Percentiles rank a stretch among this genome's conserved stretches.
phyloP scores from a whole-genome alignment of 768 basidiomycete species.

The Rhizopogon vesiculosus region DNA sequence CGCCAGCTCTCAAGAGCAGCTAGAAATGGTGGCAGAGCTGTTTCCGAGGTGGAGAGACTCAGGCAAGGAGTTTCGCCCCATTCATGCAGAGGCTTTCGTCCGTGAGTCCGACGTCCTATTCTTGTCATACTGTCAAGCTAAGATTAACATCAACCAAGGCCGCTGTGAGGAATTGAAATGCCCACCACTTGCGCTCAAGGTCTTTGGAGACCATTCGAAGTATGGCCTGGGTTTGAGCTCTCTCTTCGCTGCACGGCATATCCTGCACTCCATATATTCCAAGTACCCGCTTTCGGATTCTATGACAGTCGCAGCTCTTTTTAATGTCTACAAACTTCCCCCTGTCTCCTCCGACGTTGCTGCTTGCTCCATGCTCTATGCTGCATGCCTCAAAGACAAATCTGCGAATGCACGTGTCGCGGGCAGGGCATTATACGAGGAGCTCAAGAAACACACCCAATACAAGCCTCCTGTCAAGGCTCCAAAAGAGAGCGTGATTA shows the following conservation, averaged over 20 bases:
- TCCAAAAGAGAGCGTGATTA: slow-evolving; percentile 14
- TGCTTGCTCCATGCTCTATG: slow-evolving; percentile 51
- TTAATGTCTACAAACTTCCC: slow-evolving; percentile 48
- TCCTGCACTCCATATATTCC: slow-evolving; percentile 52
- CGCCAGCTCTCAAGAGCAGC: slow-evolving; percentile 43
- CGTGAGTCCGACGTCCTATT: slow-evolving; percentile 36
- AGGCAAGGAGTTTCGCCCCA: slow-evolving; percentile 32
- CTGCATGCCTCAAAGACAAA: slow-evolving; percentile 47
- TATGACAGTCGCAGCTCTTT: slow-evolving; percentile 50
- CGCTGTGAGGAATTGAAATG: slow-evolving; percentile 58
- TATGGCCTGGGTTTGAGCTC: slow-evolving; percentile 50
- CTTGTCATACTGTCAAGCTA: not conserved
- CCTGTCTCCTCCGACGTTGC: slow-evolving; percentile 51
- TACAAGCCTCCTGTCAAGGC: slow-evolving; percentile 12
- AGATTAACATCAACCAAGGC: slow-evolving; percentile 31
- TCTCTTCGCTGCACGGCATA: slow-evolving; percentile 45
- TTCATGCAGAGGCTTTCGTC: slow-evolving; percentile 45
- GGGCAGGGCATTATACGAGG: slow-evolving; percentile 37
- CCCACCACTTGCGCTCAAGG: slow-evolving; percentile 51
- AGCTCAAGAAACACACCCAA: slow-evolving; percentile 31
- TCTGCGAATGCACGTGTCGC: slow-evolving; percentile 35
- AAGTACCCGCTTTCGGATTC: slow-evolving; percentile 42
- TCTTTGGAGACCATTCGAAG: slow-evolving; percentile 59
- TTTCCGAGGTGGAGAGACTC: slow-evolving; percentile 49
- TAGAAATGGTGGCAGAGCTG: slow-evolving; percentile 39